Base-by-base conservation (phyloP, 805 yeast species). In the Candida quercuum region DNA sequence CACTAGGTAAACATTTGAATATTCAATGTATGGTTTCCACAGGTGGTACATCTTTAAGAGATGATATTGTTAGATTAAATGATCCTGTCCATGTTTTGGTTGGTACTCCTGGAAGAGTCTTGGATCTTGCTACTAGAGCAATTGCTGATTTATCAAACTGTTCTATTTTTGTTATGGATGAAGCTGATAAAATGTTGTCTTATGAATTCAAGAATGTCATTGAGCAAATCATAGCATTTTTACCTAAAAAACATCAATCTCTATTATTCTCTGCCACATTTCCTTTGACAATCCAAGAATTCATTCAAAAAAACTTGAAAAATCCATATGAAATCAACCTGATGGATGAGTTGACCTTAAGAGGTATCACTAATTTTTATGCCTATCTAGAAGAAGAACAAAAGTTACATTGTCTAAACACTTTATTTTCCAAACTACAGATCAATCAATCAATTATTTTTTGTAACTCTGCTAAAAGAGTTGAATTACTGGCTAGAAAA, bases 351-450 rank as follows among this genome's bases (percentile, higher is more conserved):
- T 74, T 93, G 54, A 93, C 99, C 8, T 71, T 93, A 47, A 81
- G 88, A 56, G 99, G 99, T 71, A 87, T 93, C 53, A 86, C 97
- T 2, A 98, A 93, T 66, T 93, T 82, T 64, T 93, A 93, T 59
- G 98, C 98, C n/a, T 93, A 88, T 59, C 96, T 93, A 30, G 99
- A 93, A 61, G 98, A 91, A 63, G 82, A 81, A 53, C 96, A 93
- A 69, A 93, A 93, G 64, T 74, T 93, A 47, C 96, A 93, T 61
- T 93, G 99, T 67, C 74, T 93, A 52, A 91, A 93, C 68, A 91
- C 98, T 1, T 71, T 93, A 48, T 93, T 93, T 63, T 83, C 95
- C 44, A 91, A 91, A 64, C 73, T 93, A 47, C 95, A 87, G 63
- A 87, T 93, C 63, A 93, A 93, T 64, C 99, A 93, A 64, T 86